A percentile compares a stretch with the other conserved stretches of the same genome.
Conservation (phyloP, 495 filamentous ascomycete genomes). For the Bombardia bombarda region DNA sequence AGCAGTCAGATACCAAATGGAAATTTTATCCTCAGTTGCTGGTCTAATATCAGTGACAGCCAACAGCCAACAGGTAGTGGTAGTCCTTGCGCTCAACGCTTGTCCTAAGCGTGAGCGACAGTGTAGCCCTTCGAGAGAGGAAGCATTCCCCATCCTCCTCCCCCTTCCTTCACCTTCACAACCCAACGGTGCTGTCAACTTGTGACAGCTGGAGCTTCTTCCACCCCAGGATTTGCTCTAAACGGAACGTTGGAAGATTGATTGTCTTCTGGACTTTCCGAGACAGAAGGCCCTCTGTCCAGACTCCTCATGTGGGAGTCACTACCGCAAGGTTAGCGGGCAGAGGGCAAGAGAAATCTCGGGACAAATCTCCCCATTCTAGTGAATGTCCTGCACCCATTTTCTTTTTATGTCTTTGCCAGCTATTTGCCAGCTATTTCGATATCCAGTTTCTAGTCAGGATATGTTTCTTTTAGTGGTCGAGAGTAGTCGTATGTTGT, state of each 20-base stretch:
- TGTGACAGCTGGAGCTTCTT: slow-evolving; percentile 40
- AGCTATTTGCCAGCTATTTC: no score
- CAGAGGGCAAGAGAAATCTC: slow-evolving; percentile 72
- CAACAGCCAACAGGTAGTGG: no score
- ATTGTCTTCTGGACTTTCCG: slow-evolving; percentile 33
- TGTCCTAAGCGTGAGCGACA: neutral
- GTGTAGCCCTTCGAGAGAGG: neutral
- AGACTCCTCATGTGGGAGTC: slow-evolving; percentile 25
- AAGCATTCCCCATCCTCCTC: neutral
- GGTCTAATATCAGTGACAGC: slow-evolving; percentile 2
- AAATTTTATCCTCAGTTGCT: slow-evolving; percentile 13
- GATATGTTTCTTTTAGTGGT: no score
- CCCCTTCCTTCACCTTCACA: slow-evolving; percentile 5
- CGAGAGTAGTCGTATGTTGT: no score
- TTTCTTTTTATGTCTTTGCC: no score
- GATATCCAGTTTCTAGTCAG: no score
- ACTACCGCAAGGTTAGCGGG: slow-evolving; percentile 45
- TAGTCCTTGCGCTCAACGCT: neutral
- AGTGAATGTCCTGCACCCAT: no score
- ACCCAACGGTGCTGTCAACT: slow-evolving; percentile 44
- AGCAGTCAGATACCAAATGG: slow-evolving; percentile 28
- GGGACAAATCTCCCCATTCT: no score
- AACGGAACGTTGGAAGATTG: slow-evolving; percentile 57
- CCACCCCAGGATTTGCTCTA: slow-evolving; percentile 42
- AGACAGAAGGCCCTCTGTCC: slow-evolving; percentile 61